A percentile compares a stretch with the other conserved stretches of the same genome.
Conservation (phyloP, 108 stramenopile genomes). For the Stephanodiscus triporus region DNA sequence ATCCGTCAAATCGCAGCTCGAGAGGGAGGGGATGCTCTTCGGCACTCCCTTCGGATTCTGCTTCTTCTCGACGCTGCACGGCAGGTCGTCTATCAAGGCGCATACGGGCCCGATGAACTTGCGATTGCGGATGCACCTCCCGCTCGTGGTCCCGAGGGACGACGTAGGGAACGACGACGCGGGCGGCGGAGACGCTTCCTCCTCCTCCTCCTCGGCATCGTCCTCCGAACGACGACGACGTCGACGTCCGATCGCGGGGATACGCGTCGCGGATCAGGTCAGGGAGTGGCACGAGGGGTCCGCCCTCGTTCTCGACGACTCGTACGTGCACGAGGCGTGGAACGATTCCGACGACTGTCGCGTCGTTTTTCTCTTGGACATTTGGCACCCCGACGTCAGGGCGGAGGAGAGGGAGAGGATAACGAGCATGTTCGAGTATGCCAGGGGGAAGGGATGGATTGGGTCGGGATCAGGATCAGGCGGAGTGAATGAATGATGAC, state of each 20-base stretch:
- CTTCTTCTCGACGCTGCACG: slow-evolving; percentile 86
- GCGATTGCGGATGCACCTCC: slow-evolving; percentile 92
- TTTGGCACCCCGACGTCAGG: slow-evolving; percentile 91
- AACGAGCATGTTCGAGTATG: slow-evolving; percentile 72
- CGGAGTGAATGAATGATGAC: too few relatives aligned
- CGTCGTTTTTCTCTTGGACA: slow-evolving; percentile 80
- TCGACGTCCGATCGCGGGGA: slow-evolving; percentile 65
- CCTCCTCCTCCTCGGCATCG: too few relatives aligned
- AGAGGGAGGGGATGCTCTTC: slow-evolving; percentile 45
- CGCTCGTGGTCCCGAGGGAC: slow-evolving; percentile 84
- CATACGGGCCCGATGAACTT: slow-evolving; percentile 96
- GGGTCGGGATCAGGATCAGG: slow-evolving; percentile 4
- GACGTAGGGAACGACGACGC: not conserved
- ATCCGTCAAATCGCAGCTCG: too few relatives aligned
- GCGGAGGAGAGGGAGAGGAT: slow-evolving; percentile 69
- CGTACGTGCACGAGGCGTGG: slow-evolving; percentile 97
- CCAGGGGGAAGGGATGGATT: slow-evolving; percentile 73
- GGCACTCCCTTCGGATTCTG: slow-evolving; percentile 87
- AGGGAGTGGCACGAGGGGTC: slow-evolving; percentile 83
- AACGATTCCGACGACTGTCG: slow-evolving; percentile 80
- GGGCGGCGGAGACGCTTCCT: too few relatives aligned
- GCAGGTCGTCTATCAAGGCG: slow-evolving; percentile 67
- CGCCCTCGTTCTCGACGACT: slow-evolving; percentile 94
- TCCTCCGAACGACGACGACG: too few relatives aligned
- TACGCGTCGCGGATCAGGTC: slow-evolving; percentile 83